Base-by-base conservation (phyloP, 140 eudicot species). In the Erigeron philadelphicus region DNA sequence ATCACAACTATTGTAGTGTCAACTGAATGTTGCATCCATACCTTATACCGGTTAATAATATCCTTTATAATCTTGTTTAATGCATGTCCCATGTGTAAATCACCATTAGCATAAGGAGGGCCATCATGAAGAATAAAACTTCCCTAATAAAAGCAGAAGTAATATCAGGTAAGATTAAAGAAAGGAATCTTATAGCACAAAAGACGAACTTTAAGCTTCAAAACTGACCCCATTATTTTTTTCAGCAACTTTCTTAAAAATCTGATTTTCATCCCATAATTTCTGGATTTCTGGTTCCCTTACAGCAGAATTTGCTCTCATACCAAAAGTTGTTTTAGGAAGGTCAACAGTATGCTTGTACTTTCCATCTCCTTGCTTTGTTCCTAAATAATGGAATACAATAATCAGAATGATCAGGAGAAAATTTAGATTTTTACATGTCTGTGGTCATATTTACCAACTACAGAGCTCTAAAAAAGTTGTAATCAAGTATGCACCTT, bases 51-150 rank as follows among this genome's bases (percentile, higher is more conserved):
- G 75, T 89, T 93, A 63, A 89, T 93, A 23, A 87, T 89, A 75
- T 93, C 99, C 80, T 93, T 93, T 74, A 89, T 76, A 65, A 93
- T 93, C 82, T 93, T 93, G 80, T 93, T 93, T 43, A 93, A 68
- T 21, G 99, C 99, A 93, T 93, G 99, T 16, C 99, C 97, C 72
- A 93, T 93, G 82, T 93, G 99, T 63, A 93, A 77, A 81, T 93
- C 99, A 62, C 99, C 99, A 76, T 93, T 93, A 70, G 97, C 99
- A 82, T 93, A 89, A 54, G 99, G 99, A 78, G 99, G 99, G 4
- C 99, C 99, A 80, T 93, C 97, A 73, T 93, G 99, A 73, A 93
- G 93, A 58, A 85, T 72, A 67, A 93, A 93, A 67, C 77, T 86
- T 71, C 81, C 96, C 98, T 93, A 82, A 69, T 72, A 70, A 67